Evolutionary conservation across 495 filamentous ascomycete species (phyloP), one percentile per base, ranked within the genome.

Genomic region (Aspergillus asperescens): DNA sequence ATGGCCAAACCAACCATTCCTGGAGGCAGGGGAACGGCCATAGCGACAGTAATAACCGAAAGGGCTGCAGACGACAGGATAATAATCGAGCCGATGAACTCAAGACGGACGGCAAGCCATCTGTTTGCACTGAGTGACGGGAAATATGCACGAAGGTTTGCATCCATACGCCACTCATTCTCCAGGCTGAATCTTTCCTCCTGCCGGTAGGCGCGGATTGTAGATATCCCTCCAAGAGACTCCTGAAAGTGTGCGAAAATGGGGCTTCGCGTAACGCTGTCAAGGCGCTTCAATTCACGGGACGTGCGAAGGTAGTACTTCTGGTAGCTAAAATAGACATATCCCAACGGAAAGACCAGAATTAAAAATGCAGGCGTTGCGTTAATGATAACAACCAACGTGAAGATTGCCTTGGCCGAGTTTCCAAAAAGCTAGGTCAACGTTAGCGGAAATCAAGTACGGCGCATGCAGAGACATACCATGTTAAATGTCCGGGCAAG

Each of bases 211-310:
- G 94, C 94, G 56, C 94, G 87, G 60, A 99, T 99, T n/a, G 94
- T 99, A 52, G 86, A 88, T 61, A 96, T 86, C 35, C 93, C 94
- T 48, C 88, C 90, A 1, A 99, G 78, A 3, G 92, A 95, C 68
- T 99, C 94, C 61, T 99, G 94, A 72, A 99, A 99, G 65, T 99
- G 94, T 10, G 94, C 94, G 66, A 87, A 99, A 59, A 99, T 95
- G 12, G 94, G 94, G 67, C 90, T 95, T 54, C 89, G 84, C 57
- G 85, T 95, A 48, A 95, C 84, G 67, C 92, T 96, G 72, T 99
- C 94, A 55, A 99, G 75, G 50, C 94, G 82, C 73, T 97, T 99
- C 48, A 99, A 74, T 69, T 99, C 94, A 57, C 94, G 86, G 45
- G 94, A 97, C 20, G 93, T 95, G 48, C 90, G 81, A 39, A 99